Percentiles rank a stretch among this genome's conserved stretches.
These are phyloP conservation scores for Lactifluus echinatus DNA, from an alignment of 768 basidiomycete species.

Conservation along the genomic window DNA sequence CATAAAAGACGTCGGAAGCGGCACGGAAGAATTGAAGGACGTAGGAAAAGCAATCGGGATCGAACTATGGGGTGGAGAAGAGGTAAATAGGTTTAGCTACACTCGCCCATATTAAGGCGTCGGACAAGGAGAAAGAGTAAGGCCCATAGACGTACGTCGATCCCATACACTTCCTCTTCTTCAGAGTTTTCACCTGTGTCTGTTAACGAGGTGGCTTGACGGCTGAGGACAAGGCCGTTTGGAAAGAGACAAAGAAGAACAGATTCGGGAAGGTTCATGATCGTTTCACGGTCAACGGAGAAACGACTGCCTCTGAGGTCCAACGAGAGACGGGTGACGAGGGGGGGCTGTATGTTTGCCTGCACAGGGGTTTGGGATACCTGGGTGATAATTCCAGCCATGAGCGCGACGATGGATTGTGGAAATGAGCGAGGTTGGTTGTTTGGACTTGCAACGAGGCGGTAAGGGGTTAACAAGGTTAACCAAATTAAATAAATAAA, in stretches of 20 bases:
- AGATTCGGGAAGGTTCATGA: slow-evolving; percentile 98
- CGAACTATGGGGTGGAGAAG: slow-evolving; percentile 53
- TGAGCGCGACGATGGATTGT: slow-evolving; percentile 23
- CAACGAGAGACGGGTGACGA: slow-evolving; percentile 80
- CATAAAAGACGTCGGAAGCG: slow-evolving; percentile 89
- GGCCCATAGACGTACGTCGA: slow-evolving; percentile 65
- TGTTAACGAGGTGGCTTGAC: slow-evolving; percentile 69
- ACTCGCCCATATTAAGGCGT: slow-evolving; percentile 7
- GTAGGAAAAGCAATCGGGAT: slow-evolving; percentile 92
- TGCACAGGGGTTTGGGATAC: slow-evolving; percentile 55
- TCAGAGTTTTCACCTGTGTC: slow-evolving; percentile 70
- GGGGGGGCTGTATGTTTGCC: slow-evolving; percentile 72
- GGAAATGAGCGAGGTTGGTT: no score
- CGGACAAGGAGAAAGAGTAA: slow-evolving; percentile 9
- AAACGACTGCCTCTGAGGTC: slow-evolving; percentile 89
- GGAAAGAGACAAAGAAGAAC: slow-evolving; percentile 95
- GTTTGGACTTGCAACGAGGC: neutral
- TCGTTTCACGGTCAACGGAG: slow-evolving; percentile 91
- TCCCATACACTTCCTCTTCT: slow-evolving; percentile 87
- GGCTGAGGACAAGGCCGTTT: slow-evolving; percentile 88
- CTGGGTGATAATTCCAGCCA: slow-evolving; percentile 41
- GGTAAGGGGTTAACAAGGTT: neutral
- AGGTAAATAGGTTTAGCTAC: slow-evolving; percentile 14
- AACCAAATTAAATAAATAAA: slow-evolving; percentile 1
- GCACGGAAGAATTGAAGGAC: slow-evolving; percentile 87